phyloP scores from a whole-genome alignment of 2,329 filamentous ascomycete species.

The Trichoderma koningiopsis region DNA sequence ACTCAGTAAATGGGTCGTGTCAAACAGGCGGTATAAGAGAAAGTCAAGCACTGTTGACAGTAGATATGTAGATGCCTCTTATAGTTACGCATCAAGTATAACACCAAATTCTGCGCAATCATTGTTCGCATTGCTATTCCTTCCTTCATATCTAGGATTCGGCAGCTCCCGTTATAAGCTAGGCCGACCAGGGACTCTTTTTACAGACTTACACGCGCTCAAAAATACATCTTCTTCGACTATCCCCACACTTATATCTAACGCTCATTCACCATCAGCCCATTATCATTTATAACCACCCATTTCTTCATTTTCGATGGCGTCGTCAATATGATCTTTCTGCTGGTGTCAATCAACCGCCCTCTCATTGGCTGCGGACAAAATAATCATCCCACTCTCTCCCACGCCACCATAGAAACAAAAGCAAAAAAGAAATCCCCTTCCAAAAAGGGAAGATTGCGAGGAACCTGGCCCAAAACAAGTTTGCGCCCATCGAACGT shows the following conservation, averaged over 20 bases:
- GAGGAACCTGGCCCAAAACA: not conserved
- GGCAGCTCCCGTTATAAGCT: too few species aligned
- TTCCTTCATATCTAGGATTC: too few species aligned
- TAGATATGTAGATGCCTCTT: not conserved
- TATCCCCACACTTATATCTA: too few species aligned
- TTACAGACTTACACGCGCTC: too few species aligned
- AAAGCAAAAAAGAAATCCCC: not conserved
- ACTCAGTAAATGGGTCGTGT: too few species aligned
- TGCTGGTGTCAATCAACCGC: not conserved
- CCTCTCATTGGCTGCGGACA: not conserved
- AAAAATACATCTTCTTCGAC: too few species aligned
- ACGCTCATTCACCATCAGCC: not conserved
- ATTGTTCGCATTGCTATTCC: too few species aligned
- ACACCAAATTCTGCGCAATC: too few species aligned
- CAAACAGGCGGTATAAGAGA: not conserved
- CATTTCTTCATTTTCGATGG: not conserved
- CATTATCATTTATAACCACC: not conserved
- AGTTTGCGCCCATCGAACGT: not conserved
- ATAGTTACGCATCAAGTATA: not conserved
- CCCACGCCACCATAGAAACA: not conserved
- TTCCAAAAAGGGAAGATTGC: not conserved
- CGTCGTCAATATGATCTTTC: not conserved
- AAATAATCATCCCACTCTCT: not conserved
- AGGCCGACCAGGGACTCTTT: too few species aligned
- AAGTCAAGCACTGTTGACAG: not conserved